Base-by-base conservation (phyloP, 768 basidiomycete species). In the Mycena maculata region DNA sequence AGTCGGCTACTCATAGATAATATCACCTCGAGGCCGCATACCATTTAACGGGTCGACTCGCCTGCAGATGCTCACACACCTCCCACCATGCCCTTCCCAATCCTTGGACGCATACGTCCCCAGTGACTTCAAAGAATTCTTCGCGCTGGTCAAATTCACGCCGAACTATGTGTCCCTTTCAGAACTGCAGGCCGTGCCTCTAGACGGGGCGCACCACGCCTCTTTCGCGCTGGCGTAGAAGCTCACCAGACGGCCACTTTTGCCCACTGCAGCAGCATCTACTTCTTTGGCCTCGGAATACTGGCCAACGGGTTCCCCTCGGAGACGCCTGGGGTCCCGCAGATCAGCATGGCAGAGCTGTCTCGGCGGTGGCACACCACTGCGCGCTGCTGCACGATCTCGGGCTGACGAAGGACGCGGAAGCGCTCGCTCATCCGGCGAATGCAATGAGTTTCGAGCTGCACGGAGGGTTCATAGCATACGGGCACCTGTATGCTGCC, bases 381-480 rank as follows among this genome's bases (percentile, higher is more conserved):
- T 64, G 63, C 27, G 55, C 63, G 54, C 41, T 64, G 33, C 47
- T 64, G 45, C 63, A 64, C 54, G 55, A 64, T 42, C 45, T 64
- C 2, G 55, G 63, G 16, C 22, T 63, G 53, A 54, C 62, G n/a
- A 63, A 63, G 54, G 22, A 49, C 25, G 27, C 45, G 3, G 61
- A 63, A 18, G 61, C 61, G 16, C 44, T 55, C 8, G 42, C 18
- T 9, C 61, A 63, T 23, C 61, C 61, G 8, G 61, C 61, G 20
- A 63, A 64, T 27, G 63, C 63, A 13, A 64, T 64, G 63, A 64
- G 45, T n/a, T 64, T 64, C 30, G 63, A 64, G 63, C 27, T 64
- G 20, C 63, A 64, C 13, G 55, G 53, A 3, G 63, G 63, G 18
- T 64, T 64, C 30, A 57, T 64, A 54, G 63, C 47, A 47, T 64